These are phyloP conservation scores for Chalciporus pseudorubinellus DNA, from an alignment of 768 basidiomycete genomes.

Conservation along the genomic window DNA sequence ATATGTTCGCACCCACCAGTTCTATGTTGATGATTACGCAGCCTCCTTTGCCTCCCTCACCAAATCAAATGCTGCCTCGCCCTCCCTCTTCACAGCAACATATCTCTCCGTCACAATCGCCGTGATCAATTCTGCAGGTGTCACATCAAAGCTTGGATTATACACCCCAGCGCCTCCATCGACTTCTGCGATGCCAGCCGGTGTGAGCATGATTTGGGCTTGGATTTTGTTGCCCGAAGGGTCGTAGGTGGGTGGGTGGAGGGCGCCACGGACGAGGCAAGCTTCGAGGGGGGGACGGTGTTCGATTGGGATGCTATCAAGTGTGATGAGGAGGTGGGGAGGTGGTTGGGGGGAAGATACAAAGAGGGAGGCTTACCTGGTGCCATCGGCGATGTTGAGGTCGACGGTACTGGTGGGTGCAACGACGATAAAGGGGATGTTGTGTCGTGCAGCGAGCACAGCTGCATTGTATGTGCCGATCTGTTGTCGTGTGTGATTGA, in stretches of 20 bases:
- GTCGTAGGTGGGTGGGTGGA: slow-evolving; percentile 51
- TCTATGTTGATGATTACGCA: no score
- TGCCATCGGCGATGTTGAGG: slow-evolving; percentile 69
- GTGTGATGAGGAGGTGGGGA: neutral
- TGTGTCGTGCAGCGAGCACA: slow-evolving; percentile 82
- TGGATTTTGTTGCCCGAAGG: slow-evolving; percentile 52
- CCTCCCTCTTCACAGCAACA: slow-evolving; percentile 70
- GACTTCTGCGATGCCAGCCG: slow-evolving; percentile 43
- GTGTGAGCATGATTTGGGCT: slow-evolving; percentile 83
- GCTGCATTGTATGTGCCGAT: slow-evolving; percentile 98
- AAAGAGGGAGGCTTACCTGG: slow-evolving; percentile 38
- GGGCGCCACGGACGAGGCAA: slow-evolving; percentile 79
- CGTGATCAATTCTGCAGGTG: slow-evolving; percentile 90
- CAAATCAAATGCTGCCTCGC: slow-evolving; percentile 62
- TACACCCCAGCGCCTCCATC: slow-evolving; percentile 45
- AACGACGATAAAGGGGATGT: slow-evolving; percentile 89
- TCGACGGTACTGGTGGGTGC: slow-evolving; percentile 94
- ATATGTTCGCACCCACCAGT: no score
- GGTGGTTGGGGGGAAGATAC: neutral
- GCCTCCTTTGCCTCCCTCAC: slow-evolving; percentile 30
- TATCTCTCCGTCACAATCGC: slow-evolving; percentile 96
- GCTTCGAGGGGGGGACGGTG: slow-evolving; percentile 87
- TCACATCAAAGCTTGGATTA: slow-evolving; percentile 97
- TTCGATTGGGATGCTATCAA: slow-evolving; percentile 81
- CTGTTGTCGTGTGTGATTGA: slow-evolving; percentile 21